These are phyloP conservation scores for Metarhizium album DNA, from an alignment of 2,329 filamentous ascomycete species.

Conservation along the genomic window DNA sequence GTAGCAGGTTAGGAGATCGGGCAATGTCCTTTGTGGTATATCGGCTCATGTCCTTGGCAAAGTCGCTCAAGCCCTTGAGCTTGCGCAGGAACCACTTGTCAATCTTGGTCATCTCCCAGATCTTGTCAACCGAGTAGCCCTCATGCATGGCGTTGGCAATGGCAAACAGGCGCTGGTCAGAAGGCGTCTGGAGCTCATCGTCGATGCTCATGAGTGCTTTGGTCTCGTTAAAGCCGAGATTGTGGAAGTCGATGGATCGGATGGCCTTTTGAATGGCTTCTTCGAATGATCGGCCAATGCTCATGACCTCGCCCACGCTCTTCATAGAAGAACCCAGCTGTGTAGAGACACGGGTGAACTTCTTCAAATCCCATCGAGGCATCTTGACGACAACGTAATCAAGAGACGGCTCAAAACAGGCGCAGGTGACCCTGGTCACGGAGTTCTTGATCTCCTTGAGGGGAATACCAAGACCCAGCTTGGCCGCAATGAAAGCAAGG, in stretches of 20 bases:
- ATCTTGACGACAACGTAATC: constrained; percentile 99
- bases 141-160: constrained; percentile 96
- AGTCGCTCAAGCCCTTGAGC: constrained; percentile 83
- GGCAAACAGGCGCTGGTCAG: constrained; percentile 92
- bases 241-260: constrained; percentile 87
- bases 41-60: constrained; percentile 65
- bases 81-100: constrained; percentile 97
- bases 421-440: constrained; percentile 89
- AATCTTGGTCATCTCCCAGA: constrained; percentile 97
- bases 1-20: constrained; percentile 54
- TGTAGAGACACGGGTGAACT: constrained; percentile 93
- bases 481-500: constrained; percentile 90
- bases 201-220: constrained; percentile 91
- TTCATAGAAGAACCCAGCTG: constrained; percentile 98
- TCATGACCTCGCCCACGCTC: constrained; percentile 99
- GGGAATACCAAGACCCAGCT: constrained; percentile 88
- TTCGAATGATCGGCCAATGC: constrained; percentile 91
- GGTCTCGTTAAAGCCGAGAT: constrained; percentile 88
- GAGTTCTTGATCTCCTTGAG: constrained; percentile 95
- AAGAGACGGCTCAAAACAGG: constrained; percentile 95
- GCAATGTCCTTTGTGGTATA: constrained; percentile 56
- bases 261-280: constrained; percentile 99
- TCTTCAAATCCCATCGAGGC: constrained; percentile 97
- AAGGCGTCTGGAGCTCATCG: constrained; percentile 90
- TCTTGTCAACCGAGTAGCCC: constrained; percentile 90